These are phyloP conservation scores for Mycena kentingensis DNA, from an alignment of 768 basidiomycete species.

Conservation along the genomic window DNA sequence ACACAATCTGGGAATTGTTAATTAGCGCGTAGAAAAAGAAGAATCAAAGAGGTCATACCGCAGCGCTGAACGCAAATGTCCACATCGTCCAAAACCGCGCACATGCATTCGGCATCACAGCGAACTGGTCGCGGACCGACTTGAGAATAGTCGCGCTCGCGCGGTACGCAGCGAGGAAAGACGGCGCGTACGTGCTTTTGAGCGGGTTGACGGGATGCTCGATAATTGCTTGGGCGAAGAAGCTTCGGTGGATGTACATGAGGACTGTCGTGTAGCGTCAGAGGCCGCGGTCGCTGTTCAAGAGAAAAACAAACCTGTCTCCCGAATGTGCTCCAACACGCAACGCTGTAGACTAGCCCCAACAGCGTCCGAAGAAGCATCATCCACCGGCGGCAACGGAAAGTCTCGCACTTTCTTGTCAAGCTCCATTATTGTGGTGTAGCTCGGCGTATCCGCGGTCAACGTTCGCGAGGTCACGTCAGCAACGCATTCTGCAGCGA, in stretches of 20 bases:
- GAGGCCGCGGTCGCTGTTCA: not conserved
- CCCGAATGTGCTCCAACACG: slow-evolving; percentile 50
- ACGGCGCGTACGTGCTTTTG: slow-evolving; percentile 63
- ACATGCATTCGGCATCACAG: slow-evolving; percentile 46
- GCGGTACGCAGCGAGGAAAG: slow-evolving; percentile 64
- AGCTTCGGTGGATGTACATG: slow-evolving; percentile 65
- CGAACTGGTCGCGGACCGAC: slow-evolving; percentile 50
- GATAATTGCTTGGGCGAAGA: slow-evolving; percentile 72
- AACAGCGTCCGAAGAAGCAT: slow-evolving; percentile 35
- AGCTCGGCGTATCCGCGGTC: slow-evolving; percentile 64
- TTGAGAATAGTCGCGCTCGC: slow-evolving; percentile 59
- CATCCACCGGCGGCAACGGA: slow-evolving; percentile 49
- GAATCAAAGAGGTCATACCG: slow-evolving; percentile 43
- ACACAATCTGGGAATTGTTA: slow-evolving; percentile 55
- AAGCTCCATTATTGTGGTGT: slow-evolving; percentile 65
- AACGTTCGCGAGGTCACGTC: slow-evolving; percentile 64
- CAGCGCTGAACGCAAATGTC: slow-evolving; percentile 61
- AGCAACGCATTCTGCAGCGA: slow-evolving; percentile 65
- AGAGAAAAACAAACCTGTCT: slow-evolving; percentile 39
- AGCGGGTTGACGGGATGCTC: slow-evolving; percentile 68
- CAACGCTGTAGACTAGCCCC: slow-evolving; percentile 46
- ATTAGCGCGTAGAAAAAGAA: not conserved
- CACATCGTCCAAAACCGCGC: slow-evolving; percentile 64
- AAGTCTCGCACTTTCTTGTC: slow-evolving; percentile 71
- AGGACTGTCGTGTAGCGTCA: slow-evolving; percentile 41